These are phyloP conservation scores for Gaultheria prostrata DNA, from an alignment of 148 eudicot genomes.

Conservation along the genomic window DNA sequence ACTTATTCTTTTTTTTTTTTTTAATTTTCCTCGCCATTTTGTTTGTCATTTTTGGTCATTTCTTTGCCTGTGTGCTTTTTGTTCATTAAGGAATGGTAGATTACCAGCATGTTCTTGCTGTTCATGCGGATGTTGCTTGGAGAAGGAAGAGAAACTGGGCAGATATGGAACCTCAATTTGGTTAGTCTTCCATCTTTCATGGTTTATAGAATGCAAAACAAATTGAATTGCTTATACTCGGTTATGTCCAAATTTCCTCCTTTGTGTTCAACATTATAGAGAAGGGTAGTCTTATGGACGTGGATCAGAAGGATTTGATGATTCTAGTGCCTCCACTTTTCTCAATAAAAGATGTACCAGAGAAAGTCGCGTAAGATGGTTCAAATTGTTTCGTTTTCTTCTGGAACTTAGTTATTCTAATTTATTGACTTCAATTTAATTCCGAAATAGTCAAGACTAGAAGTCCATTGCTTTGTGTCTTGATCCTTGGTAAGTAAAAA, in stretches of 20 bases:
- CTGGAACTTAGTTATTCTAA: not conserved
- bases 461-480: not conserved
- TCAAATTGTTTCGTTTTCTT: slow-evolving; percentile 7
- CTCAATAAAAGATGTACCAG: slow-evolving; percentile 75
- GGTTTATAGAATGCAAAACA: not conserved
- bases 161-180: slow-evolving; percentile 54
- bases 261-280: slow-evolving; percentile 32
- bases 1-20: not conserved
- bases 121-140: slow-evolving; percentile 71
- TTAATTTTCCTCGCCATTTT: not conserved
- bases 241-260: slow-evolving; percentile 8
- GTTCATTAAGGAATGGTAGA: slow-evolving; percentile 78
- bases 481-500: slow-evolving; percentile 2
- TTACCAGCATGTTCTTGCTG: slow-evolving; percentile 88
- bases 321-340: slow-evolving; percentile 73
- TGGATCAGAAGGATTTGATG: slow-evolving; percentile 74
- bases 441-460: not conserved
- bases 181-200: slow-evolving; percentile 32
- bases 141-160: slow-evolving; percentile 63
- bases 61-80: not conserved
- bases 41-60: slow-evolving; percentile 3
- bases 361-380: slow-evolving; percentile 72
- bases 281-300: slow-evolving; percentile 45
- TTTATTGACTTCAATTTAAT: not conserved
- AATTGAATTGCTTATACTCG: slow-evolving; percentile 7